Conservation (phyloP, 208 protist species). For the Acanthamoeba culbertsoni region DNA sequence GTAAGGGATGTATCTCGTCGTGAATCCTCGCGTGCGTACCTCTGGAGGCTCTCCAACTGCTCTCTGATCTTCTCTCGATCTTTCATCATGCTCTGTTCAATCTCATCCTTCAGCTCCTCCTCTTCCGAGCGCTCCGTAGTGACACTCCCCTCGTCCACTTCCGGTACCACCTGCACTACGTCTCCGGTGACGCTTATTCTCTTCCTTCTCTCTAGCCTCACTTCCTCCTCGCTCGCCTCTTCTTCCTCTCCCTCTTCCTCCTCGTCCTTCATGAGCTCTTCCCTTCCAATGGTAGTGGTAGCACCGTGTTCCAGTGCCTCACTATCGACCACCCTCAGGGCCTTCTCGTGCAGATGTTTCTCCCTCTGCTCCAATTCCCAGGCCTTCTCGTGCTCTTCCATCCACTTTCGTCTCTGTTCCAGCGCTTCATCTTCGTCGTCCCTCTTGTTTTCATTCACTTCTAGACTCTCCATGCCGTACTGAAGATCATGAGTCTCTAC, state of each 20-base stretch:
- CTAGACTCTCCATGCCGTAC: background rate
- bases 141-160: background rate
- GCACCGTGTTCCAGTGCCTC: background rate
- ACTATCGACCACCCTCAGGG: background rate
- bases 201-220: background rate
- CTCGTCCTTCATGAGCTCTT: background rate
- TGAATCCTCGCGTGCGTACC: no score
- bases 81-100: conserved; percentile 48
- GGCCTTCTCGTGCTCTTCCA: background rate
- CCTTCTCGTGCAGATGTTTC: background rate
- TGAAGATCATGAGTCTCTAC: background rate
- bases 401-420: background rate
- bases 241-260: background rate
- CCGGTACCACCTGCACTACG: background rate
- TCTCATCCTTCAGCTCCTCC: conserved; percentile 44
- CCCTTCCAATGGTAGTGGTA: background rate
- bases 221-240: background rate
- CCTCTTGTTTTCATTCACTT: background rate
- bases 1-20: background rate
- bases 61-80: conserved; percentile 10
- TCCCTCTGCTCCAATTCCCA: background rate
- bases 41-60: background rate
- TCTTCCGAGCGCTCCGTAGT: background rate
- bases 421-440: background rate
- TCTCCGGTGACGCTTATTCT: background rate